phyloP scores from a whole-genome alignment of 192 early-diverging fungal species.

The Chytriomyces confervae region DNA sequence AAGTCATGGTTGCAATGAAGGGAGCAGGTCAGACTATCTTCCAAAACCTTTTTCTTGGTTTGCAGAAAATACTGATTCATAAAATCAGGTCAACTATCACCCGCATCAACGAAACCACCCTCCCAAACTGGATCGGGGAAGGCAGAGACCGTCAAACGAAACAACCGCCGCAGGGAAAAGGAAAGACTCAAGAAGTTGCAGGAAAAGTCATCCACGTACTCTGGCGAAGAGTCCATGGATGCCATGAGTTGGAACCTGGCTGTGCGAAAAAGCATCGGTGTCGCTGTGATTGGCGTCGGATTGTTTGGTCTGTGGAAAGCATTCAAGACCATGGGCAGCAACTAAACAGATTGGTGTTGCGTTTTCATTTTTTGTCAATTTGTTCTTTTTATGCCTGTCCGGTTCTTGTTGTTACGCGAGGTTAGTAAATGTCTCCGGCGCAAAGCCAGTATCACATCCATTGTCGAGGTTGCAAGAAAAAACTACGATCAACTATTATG shows the following conservation, averaged over 20 bases:
- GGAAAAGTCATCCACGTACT: not conserved
- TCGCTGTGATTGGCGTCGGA: slow-evolving; percentile 25
- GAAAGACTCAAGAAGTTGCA: not conserved
- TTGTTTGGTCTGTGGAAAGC: slow-evolving; percentile 21
- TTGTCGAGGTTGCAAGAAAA: too few relatives aligned
- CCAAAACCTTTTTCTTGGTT: too few relatives aligned
- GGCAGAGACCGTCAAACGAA: slow-evolving; percentile 10
- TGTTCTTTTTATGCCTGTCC: too few relatives aligned
- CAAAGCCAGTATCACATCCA: too few relatives aligned
- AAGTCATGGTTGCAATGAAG: slow-evolving; percentile 22
- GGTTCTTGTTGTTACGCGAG: too few relatives aligned
- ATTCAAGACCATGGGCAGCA: not conserved
- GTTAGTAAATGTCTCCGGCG: too few relatives aligned
- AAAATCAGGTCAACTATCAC: not conserved
- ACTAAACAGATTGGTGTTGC: too few relatives aligned
- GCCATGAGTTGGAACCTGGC: slow-evolving; percentile 7
- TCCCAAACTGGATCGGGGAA: not conserved
- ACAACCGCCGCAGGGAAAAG: slow-evolving; percentile 25
- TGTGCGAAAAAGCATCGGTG: slow-evolving; percentile 23
- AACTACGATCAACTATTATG: too few relatives aligned
- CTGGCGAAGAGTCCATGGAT: not conserved
- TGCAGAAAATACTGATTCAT: too few relatives aligned
- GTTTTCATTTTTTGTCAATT: too few relatives aligned
- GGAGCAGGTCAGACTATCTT: not conserved
- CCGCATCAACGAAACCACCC: not conserved